Percentiles rank a stretch among this genome's conserved stretches.
These are phyloP conservation scores for Lobosporangium transversale DNA, from an alignment of 192 early-diverging fungal species.

Conservation along the genomic window DNA sequence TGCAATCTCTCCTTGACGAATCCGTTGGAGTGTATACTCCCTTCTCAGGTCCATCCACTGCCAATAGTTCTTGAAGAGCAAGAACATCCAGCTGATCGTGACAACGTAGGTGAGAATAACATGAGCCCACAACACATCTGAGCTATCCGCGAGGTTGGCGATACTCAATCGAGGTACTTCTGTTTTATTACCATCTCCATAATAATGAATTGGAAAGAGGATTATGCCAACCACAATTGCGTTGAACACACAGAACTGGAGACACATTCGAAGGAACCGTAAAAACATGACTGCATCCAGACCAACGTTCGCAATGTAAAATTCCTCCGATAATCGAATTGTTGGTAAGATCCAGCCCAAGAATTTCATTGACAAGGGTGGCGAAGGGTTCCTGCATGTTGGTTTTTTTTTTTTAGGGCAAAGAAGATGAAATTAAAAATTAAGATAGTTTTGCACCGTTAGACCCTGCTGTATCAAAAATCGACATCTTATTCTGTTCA, in stretches of 20 bases:
- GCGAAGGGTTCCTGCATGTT: slow-evolving; percentile 56
- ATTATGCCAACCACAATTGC: slow-evolving; percentile 55
- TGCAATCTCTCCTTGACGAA: slow-evolving; percentile 49
- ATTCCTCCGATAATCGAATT: slow-evolving; percentile 57
- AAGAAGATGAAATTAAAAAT: no score
- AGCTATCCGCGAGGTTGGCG: slow-evolving; percentile 53
- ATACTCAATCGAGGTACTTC: slow-evolving; percentile 54
- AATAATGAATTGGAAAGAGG: slow-evolving; percentile 63
- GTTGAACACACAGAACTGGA: slow-evolving; percentile 60
- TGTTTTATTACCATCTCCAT: not conserved
- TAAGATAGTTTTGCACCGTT: not conserved
- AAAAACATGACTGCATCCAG: slow-evolving; percentile 72
- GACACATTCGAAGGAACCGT: slow-evolving; percentile 68
- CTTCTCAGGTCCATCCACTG: slow-evolving; percentile 63
- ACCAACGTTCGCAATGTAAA: slow-evolving; percentile 64
- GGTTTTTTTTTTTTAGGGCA: slow-evolving; percentile 1
- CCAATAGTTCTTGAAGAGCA: slow-evolving; percentile 66
- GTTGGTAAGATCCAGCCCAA: slow-evolving; percentile 62
- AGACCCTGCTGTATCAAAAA: no score
- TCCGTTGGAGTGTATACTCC: slow-evolving; percentile 52
- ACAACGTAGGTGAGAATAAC: slow-evolving; percentile 58
- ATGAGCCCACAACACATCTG: slow-evolving; percentile 63
- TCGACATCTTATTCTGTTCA: no score
- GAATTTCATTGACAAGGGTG: slow-evolving; percentile 56
- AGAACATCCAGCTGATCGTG: slow-evolving; percentile 61